These are phyloP conservation scores for Solanum pinnatisectum DNA, from an alignment of 257 asterid species.

Conservation along the genomic window DNA sequence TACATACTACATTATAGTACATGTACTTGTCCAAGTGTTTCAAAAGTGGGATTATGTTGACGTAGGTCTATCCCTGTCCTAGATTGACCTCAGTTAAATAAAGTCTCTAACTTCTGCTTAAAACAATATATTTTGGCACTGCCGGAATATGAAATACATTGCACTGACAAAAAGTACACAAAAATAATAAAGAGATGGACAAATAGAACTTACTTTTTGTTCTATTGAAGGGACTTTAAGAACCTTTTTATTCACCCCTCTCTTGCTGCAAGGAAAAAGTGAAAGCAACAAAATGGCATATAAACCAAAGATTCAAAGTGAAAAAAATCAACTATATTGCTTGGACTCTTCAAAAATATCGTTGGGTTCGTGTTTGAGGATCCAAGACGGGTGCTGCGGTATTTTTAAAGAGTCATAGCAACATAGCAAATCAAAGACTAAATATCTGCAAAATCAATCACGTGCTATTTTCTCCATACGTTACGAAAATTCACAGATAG, in stretches of 20 bases:
- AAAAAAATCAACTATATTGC: neutral
- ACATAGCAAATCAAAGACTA: slow-evolving; percentile 1
- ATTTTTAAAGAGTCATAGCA: neutral
- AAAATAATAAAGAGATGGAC: neutral
- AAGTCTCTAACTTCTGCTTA: neutral
- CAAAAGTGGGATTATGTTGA: neutral
- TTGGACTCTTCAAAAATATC: neutral
- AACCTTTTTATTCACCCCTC: slow-evolving; percentile 84
- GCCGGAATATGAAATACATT: neutral
- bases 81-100: neutral
- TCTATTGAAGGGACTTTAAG: slow-evolving; percentile 81
- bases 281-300: slow-evolving; percentile 2
- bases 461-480: neutral
- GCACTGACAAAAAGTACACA: neutral
- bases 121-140: neutral
- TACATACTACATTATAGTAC: neutral
- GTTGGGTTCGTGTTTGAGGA: neutral
- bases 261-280: slow-evolving; percentile 53
- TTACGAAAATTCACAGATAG: neutral
- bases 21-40: neutral
- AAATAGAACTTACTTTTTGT: slow-evolving; percentile 44
- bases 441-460: neutral
- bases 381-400: neutral
- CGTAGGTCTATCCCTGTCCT: neutral
- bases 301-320: neutral